Base-by-base conservation (phyloP, 2,329 filamentous ascomycete species). In the Nemania sp. region DNA sequence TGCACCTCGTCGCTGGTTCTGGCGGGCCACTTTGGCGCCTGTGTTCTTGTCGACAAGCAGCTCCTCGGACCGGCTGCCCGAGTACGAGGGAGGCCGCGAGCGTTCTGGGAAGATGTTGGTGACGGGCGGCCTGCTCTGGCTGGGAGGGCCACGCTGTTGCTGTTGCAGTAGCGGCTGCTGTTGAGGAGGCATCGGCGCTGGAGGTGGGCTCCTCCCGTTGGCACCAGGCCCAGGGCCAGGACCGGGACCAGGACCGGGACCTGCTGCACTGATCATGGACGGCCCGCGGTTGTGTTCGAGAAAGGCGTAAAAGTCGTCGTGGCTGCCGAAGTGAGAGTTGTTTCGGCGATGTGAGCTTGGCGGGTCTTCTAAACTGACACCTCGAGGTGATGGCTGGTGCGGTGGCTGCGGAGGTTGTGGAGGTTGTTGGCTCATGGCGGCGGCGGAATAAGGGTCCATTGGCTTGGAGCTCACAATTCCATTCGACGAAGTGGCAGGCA, bases 291-390 rank as follows among this genome's bases (percentile, higher is more conserved):
- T 69, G 59, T 37, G 67, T 20, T 69, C 66, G 14, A 69, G 60
- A 33, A 68, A 69, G 36, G 64, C 59, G 58, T 69, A 69, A 39
- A 68, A 69, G 41, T 69, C 67, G 59, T 68, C 65, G 59, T 68
- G 63, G 45, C 59, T 68, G 43, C 64, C 63, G 47, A 68, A 68
- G 42, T 59, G 66, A 6, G 62, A 54, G 42, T 55, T 50, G 51
- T 57, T 56, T 24, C 59, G 31, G 26, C 58, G 60, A 22, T 61
- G 61, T 5, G 42, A 28, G 51, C 28, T 45, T 3, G 30, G 26
- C 19, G 56, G 54, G 36, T 62, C 57, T 15, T 59, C 58, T 23
- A 59, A 20, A 19, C 49, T 46, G 7, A 62, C 52, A 15, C 55
- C 57, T 22, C 60, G 54, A 2, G 57, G 57, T 20, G 59, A 56